Evolutionary conservation across 805 yeast genomes (phyloP), one percentile per base, ranked within the genome.

Genomic region (Lipomyces mesembrius): DNA sequence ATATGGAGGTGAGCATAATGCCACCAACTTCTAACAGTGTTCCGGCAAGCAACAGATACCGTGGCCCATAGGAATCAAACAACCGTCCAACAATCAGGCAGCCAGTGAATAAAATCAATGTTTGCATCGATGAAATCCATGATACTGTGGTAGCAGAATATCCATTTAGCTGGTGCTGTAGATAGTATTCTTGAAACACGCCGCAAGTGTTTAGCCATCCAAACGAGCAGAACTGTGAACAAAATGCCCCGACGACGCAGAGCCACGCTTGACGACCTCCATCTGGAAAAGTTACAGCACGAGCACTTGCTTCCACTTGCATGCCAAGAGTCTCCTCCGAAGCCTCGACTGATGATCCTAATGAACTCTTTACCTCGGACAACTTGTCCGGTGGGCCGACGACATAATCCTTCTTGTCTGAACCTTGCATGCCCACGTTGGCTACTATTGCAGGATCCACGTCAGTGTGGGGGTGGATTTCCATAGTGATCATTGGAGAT

Each of bases 201-300:
- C 78, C 78, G 46, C 66, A 60, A 22, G 66, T 61, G 52, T 67
- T 67, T 9, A 67, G 52, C 53, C 89, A 72, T 1, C 96, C 96
- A 74, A 89, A 85, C 2, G 85, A 81, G 58, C 85, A 83, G 6
- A 85, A 75, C 66, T 86, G 78, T 2, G 91, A 90, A 34, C 85
- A 75, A 71, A 85, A 85, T 0, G 87, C 82, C 1, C 89, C 89
- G 12, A 84, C 62, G 1, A 84, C 75, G 0, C 86, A 85, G 5
- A 83, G 80, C 75, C 87, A 79, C 79, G 89, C 88, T n/a, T 83
- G 83, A 58, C 72, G 74, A 1, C 89, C 87, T 1, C 86, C 84
- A 56, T 88, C 89, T 4, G 85, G 86, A 58, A 71, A 77, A 1
- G 57, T 46, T 20, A 64, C 25, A 14, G n/a, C 63, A 1, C 58